Evolutionary conservation across 306 rosid species (phyloP), one percentile per base, ranked within the genome.

Genomic region (Medicago ruthenica): DNA sequence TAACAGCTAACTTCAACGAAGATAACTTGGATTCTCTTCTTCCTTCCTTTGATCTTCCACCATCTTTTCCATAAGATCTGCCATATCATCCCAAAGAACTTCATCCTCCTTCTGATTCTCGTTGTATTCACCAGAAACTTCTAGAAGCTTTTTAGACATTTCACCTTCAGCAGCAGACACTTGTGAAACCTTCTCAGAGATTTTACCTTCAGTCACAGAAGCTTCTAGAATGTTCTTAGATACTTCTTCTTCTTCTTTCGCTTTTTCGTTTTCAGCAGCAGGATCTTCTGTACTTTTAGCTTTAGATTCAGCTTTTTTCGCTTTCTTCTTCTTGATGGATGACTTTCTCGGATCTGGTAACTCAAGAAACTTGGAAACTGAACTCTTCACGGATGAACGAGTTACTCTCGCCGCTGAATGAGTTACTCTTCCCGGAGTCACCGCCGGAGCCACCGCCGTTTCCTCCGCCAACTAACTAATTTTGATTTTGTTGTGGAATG

Each of bases 321-420:
- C 59, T 4, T 4, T 12, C 63, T 58, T 58, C 39, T 58, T 58
- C 39, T 58, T 58, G 6, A 15, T 58, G 17, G 39, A 15, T 10
- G 39, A 22, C 0, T 18, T 27, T 36, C 55, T 83, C 50, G 27
- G 60, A 44, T 50, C 76, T 16, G 69, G 39, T 41, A 58, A 17
- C 69, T 67, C 44, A 0, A 22, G 22, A 8, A n/a, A 59, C 3
- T 70, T 3, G 4, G 0, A n/a, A 5, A 18, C 60, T 1, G 68
- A 14, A 10, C 67, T 60, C 54, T 47, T 80, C 13, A 58, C 40
- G 15, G 82, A 11, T 4, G 80, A 47, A 4, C 87, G 87, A 34
- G 87, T 84, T 4, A 76, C 39, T 14, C 87, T 84, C 1, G 10
- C 48, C 3, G 74, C 14, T 1, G 82, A 55, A 2, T 85, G 87